These are phyloP conservation scores for Piloderma croceum DNA, from an alignment of 768 basidiomycete genomes.

Conservation along the genomic window DNA sequence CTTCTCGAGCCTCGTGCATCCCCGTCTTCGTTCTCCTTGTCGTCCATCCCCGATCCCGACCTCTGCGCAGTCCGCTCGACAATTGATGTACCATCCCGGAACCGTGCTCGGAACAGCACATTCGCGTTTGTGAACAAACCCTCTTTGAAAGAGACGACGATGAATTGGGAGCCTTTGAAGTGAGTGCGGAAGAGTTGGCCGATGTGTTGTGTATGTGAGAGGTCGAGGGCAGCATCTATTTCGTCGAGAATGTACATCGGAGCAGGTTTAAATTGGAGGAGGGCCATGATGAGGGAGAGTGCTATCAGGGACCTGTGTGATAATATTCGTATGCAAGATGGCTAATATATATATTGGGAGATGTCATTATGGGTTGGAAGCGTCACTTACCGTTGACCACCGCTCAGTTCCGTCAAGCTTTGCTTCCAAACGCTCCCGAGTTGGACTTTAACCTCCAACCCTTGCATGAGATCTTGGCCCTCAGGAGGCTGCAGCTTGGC, in stretches of 20 bases:
- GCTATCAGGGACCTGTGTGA: slow-evolving; percentile 99
- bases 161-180: slow-evolving; percentile 97
- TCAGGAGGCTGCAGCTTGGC: slow-evolving; percentile 93
- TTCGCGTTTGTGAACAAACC: slow-evolving; percentile 98
- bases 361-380: too few relatives aligned
- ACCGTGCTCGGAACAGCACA: slow-evolving; percentile 87
- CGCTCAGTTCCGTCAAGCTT: slow-evolving; percentile 92
- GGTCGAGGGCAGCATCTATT: slow-evolving; percentile 94
- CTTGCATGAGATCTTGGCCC: slow-evolving; percentile 87
- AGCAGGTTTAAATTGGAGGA: slow-evolving; percentile 98
- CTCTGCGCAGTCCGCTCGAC: slow-evolving; percentile 77
- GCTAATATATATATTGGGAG: too few relatives aligned
- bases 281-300: slow-evolving; percentile 94
- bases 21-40: slow-evolving; percentile 7
- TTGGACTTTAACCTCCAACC: slow-evolving; percentile 94
- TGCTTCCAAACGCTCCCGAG: slow-evolving; percentile 97
- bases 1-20: slow-evolving; percentile 8
- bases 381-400: too few relatives aligned
- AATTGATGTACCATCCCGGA: slow-evolving; percentile 89
- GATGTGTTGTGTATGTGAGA: slow-evolving; percentile 96
- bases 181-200: slow-evolving; percentile 95
- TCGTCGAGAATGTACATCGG: slow-evolving; percentile 99
- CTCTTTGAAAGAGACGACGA: slow-evolving; percentile 95
- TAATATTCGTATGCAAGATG: too few relatives aligned
- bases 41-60: slow-evolving; percentile 44